Conservation (phyloP, 2,329 filamentous ascomycete genomes). For the Teratosphaeria pseudoeucalypti region DNA sequence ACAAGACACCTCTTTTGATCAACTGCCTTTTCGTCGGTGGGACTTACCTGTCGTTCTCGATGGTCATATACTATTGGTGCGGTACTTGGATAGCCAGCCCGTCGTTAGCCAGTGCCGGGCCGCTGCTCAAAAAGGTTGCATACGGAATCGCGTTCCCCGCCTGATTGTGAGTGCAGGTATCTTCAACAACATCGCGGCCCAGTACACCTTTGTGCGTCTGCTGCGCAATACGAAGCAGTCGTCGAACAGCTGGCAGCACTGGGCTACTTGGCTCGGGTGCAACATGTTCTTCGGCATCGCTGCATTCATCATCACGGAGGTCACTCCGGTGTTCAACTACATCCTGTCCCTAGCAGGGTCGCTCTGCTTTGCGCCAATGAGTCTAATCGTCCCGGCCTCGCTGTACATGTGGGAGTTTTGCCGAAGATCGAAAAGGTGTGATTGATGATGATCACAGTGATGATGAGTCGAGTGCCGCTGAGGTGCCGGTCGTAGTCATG, state of each 20-base stretch:
- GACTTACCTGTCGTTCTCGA: slow-evolving; percentile 46
- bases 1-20: slow-evolving; percentile 46
- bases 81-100: slow-evolving; percentile 53
- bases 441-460: too few species aligned
- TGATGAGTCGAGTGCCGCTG: neutral
- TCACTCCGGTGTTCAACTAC: slow-evolving; percentile 46
- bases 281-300: slow-evolving; percentile 32
- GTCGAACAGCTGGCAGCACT: slow-evolving; percentile 39
- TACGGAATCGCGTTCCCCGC: slow-evolving; percentile 51
- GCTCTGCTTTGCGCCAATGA: slow-evolving; percentile 41
- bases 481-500: neutral
- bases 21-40: slow-evolving; percentile 47
- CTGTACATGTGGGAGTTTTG: slow-evolving; percentile 43
- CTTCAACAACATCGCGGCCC: slow-evolving; percentile 37
- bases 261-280: slow-evolving; percentile 40
- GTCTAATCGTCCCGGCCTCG: slow-evolving; percentile 36
- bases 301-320: slow-evolving; percentile 41
- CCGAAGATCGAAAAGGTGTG: slow-evolving; percentile 29
- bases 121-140: slow-evolving; percentile 48
- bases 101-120: slow-evolving; percentile 49
- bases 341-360: slow-evolving; percentile 38
- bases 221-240: slow-evolving; percentile 41
- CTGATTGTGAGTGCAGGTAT: slow-evolving; percentile 39
- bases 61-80: slow-evolving; percentile 52
- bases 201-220: slow-evolving; percentile 46